Conservation (phyloP, 2,329 filamentous ascomycete species). For the Dactylellina sp. region DNA sequence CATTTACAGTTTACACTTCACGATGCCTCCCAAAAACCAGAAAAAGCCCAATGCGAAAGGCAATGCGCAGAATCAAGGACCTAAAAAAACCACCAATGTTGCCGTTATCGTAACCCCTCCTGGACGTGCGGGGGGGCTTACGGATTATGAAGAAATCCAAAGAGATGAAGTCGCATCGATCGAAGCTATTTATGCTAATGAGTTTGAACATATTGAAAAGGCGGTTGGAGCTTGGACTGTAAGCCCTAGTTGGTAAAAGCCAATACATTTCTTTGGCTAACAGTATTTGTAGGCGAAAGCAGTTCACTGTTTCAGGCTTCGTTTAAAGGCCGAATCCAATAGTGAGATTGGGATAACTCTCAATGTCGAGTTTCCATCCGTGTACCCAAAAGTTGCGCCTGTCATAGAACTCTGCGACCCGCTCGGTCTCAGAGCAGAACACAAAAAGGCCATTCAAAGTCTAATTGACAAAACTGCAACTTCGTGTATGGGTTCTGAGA, state of each 20-base stretch:
- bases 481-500: conserved; percentile 72
- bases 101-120: conserved; percentile 61
- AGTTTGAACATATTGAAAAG: conserved; percentile 78
- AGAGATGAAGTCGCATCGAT: conserved; percentile 87
- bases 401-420: conserved; percentile 67
- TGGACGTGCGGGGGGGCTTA: conserved; percentile 61
- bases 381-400: conserved; percentile 87
- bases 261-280: conserved; percentile 37
- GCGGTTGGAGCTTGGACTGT: conserved; percentile 83
- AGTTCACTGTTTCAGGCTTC: conserved; percentile 77
- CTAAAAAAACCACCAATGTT: conserved; percentile 63
- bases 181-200: conserved; percentile 87
- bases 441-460: conserved; percentile 68
- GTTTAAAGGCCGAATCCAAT: conserved; percentile 72
- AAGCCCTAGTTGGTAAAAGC: conserved; percentile 61
- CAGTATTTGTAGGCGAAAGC: conserved; percentile 38
- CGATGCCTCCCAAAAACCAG: conserved; percentile 58
- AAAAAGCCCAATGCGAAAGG: conserved; percentile 58
- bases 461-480: conserved; percentile 77
- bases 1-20: conserved; percentile 9
- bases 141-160: conserved; percentile 83
- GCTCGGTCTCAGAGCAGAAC: conserved; percentile 31
- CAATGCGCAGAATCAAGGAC: conserved; percentile 34
- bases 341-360: conserved; percentile 72
- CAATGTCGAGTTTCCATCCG: conserved; percentile 84